Evolutionary conservation across 2,329 filamentous ascomycete species (phyloP), one percentile per base, ranked within the genome.

Genomic region (Malbranchea cinnamomea): DNA sequence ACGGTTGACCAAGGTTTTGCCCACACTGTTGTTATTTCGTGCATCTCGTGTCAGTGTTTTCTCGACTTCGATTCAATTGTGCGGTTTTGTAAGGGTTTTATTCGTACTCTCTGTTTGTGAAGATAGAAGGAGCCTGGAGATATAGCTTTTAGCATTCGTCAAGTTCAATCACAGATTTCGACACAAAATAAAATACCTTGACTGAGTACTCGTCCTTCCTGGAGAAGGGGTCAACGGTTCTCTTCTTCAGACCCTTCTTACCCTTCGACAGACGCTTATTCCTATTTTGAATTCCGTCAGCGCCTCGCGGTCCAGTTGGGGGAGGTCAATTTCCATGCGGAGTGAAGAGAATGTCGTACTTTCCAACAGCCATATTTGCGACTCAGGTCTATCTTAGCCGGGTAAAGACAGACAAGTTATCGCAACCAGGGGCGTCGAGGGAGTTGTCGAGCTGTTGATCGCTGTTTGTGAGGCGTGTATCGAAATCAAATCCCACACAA

Each of bases 211-310:
- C 95, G 64, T 95, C 89, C 75, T 98, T 98, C 62, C 87, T 81
- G 56, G 85, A 74, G 73, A 95, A 95, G 56, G 89, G 87, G 65
- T 98, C 89, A 53, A 78, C 69, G 56, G 85, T 87, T 71, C 87
- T 87, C 87, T 98, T 95, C 83, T 95, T 95, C 62, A 95, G 74
- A 65, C 89, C 87, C 78, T 98, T 98, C 83, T 95, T 98, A 71
- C 89, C 89, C 77, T 98, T 98, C 48, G 89, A 95, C 71, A 98
- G 77, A 74, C 89, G 84, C 84, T 98, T 98, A 78, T 98, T 98
- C 82, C 78, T 84, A 50, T 16, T 34, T 35, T 27, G 16, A 15
- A 27, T 26, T 26, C 26, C 8, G 26, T 38, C 19, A 38, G 34
- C 19, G 30, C 15, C 20, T 19, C 14, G 21, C 12, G 13, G 22